These are phyloP conservation scores for Eucalyptus tenuipes DNA, from an alignment of 345 rosid species.

Conservation along the genomic window DNA sequence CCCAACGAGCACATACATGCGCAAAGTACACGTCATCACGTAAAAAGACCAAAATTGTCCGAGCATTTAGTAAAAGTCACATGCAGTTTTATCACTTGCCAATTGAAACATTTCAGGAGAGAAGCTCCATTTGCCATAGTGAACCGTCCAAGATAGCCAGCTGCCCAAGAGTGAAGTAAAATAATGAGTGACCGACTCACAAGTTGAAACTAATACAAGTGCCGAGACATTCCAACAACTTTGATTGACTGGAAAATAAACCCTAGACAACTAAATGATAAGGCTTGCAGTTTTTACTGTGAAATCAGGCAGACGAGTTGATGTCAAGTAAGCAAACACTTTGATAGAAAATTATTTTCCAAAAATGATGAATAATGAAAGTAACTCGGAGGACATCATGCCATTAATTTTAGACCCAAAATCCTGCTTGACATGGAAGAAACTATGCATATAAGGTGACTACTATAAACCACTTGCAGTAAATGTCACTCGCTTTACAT, in stretches of 20 bases:
- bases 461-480: background rate
- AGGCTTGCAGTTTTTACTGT: background rate
- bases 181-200: background rate
- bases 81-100: background rate
- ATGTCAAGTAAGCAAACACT: background rate
- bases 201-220: background rate
- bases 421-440: background rate
- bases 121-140: background rate
- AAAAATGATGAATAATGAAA: background rate
- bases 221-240: background rate
- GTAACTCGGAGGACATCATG: background rate
- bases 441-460: background rate
- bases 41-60: background rate
- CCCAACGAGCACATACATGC: background rate
- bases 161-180: background rate
- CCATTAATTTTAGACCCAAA: background rate
- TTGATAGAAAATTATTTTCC: background rate
- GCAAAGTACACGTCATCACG: background rate
- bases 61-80: background rate
- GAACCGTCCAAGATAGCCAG: accelerated
- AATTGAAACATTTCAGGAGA: background rate
- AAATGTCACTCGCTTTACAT: background rate
- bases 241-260: background rate
- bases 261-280: background rate
- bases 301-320: accelerated